Conservation (phyloP, 345 rosid genomes). For the Ceriops tagal region DNA sequence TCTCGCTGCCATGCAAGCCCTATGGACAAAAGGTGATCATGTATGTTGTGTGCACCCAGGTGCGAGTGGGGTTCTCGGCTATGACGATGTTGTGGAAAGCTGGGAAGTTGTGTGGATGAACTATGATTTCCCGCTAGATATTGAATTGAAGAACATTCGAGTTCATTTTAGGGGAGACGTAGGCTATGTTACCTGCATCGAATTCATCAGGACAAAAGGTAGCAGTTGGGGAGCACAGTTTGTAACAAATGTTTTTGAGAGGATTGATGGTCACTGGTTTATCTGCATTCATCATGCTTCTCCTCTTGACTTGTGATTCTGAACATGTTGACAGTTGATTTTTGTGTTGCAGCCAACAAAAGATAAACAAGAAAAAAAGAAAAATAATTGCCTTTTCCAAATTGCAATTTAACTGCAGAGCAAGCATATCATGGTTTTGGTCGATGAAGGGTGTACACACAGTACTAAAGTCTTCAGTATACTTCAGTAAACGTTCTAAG, state of each 20-base stretch:
- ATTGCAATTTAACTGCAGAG: too few relatives aligned
- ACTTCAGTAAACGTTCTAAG: too few relatives aligned
- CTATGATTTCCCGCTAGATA: conserved; percentile 76
- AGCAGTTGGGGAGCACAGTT: conserved; percentile 96
- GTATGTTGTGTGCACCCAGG: conserved; percentile 90
- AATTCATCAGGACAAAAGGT: conserved; percentile 79
- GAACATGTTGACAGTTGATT: too few relatives aligned
- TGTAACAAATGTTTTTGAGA: conserved; percentile 85
- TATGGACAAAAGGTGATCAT: conserved; percentile 62
- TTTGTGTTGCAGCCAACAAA: too few relatives aligned
- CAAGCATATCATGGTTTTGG: too few relatives aligned
- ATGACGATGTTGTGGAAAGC: conserved; percentile 81
- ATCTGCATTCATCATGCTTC: conserved; percentile 94
- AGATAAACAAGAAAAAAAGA: too few relatives aligned
- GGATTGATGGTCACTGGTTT: conserved; percentile 65
- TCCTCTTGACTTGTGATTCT: conserved; percentile 58
- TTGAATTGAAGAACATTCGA: conserved; percentile 58
- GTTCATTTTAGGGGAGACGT: conserved; percentile 74
- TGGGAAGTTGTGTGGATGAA: conserved; percentile 93
- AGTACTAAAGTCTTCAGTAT: too few relatives aligned
- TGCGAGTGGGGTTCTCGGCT: conserved; percentile 67
- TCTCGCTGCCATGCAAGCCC: conserved; percentile 60
- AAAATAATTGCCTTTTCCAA: too few relatives aligned
- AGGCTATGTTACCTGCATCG: conserved; percentile 78
- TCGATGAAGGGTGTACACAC: too few relatives aligned